Conservation (phyloP, 2,329 filamentous ascomycete genomes). For the Cercospora sojina region DNA sequence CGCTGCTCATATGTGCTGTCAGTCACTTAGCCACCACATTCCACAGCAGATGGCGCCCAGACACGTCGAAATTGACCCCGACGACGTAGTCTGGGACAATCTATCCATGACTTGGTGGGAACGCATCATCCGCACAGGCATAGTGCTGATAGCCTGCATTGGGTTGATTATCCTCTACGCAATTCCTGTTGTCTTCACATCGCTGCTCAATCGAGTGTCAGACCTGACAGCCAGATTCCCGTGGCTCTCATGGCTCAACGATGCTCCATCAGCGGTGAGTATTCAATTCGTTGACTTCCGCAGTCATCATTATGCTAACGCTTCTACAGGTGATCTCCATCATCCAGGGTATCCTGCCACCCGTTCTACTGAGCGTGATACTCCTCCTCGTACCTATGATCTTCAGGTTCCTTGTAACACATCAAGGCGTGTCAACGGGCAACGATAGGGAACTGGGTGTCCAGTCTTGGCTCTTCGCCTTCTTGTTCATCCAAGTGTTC, state of each 20-base stretch:
- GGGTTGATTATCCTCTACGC: conserved; percentile 87
- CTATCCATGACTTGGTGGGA: conserved; percentile 97
- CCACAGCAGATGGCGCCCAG: conserved; percentile 92
- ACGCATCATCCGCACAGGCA: conserved; percentile 68
- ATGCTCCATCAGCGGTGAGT: conserved; percentile 53
- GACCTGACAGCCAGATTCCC: conserved; percentile 62
- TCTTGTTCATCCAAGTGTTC: conserved; percentile 92
- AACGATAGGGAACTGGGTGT: conserved; percentile 77
- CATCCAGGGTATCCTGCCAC: conserved; percentile 83
- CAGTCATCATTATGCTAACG: background rate
- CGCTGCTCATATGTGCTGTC: conserved; percentile 96
- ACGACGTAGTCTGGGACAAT: conserved; percentile 94
- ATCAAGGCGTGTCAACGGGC: conserved; percentile 80
- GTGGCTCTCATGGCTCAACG: conserved; percentile 70
- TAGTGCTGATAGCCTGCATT: conserved; percentile 64
- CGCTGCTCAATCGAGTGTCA: conserved; percentile 74
- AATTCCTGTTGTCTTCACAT: conserved; percentile 85
- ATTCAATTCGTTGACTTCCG: background rate
- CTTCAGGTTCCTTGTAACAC: conserved; percentile 67
- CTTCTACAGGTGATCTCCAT: conserved; percentile 56
- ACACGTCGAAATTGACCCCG: conserved; percentile 87
- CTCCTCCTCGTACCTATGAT: conserved; percentile 79
- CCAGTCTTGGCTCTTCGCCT: conserved; percentile 88
- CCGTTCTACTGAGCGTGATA: conserved; percentile 71
- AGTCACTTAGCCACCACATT: conserved; percentile 84